Evolutionary conservation across 208 protist genomes (phyloP), one percentile per base, ranked within the genome.

Genomic region (Leishmania braziliensis): DNA sequence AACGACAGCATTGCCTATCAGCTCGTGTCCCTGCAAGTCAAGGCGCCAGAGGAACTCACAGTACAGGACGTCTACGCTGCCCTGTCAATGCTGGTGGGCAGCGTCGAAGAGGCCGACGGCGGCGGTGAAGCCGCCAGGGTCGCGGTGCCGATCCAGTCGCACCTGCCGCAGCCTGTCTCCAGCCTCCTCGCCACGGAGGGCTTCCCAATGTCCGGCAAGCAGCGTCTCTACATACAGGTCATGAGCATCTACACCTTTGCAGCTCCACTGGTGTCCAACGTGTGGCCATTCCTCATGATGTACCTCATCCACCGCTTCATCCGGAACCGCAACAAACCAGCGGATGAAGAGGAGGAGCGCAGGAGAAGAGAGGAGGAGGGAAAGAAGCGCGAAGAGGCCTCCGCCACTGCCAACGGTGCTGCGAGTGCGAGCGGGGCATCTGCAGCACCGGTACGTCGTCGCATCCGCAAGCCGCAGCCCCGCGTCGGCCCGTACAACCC

Each of bases 231-330:
- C 82, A 71, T 95, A 43, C 88, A 85, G 58, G 77, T 83, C 29
- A 88, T 82, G 56, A 88, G 56, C 33, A 58, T 92, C 43, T 86
- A 91, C 73, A 82, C 80, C 78, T 69, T 88, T 33, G 66, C 92
- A 1, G 76, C 82, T 0, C 90, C 94, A 20, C 78, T 90, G 58
- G 46, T 88, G 43, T 88, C 76, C 39, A 92, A 88, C 79, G 78
- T 81, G 36, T 79, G 85, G 70, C 94, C 94, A 20, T 94, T 97
- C 79, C 36, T 96, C 36, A 76, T 97, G 23, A 93, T 95, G 89
- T 96, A 91, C 79, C 81, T 97, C 60, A 74, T 91, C n/a, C 91
- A 93, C 48, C 89, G 85, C 66, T 73, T 89, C 60, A 60, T 95
- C 73, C 70, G 88, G 58, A 87, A 88, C 71, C 81, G 80, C 66